Base-by-base conservation (phyloP, 1,139 yeast species). In the Arxiozyma slooffiae region DNA sequence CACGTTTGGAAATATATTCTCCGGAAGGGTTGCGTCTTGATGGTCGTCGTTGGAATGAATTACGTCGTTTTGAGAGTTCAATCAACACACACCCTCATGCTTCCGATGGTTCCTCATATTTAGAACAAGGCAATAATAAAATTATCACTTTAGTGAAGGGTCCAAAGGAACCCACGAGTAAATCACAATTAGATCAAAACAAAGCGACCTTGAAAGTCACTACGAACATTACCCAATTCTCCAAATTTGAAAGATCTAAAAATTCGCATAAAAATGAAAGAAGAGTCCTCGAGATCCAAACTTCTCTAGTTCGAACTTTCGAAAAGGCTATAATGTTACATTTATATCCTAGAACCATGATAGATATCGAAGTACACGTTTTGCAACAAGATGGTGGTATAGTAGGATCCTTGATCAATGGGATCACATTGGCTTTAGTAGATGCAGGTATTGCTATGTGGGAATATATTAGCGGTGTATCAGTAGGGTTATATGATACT, bases 391-490 rank as follows among this genome's bases (percentile, higher is more conserved):
- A 94, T 64, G 98, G 98, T 38, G 95, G 96, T 0, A 66, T 90
- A 47, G 70, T 92, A 57, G 80, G 96, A 0, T 77, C 86, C 1
- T 79, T 94, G 60, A 75, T 88, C 47, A 92, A 94, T 64, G 88
- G 97, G n/a, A 79, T 86, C 48, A 87, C 96, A 0, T 71, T 92
- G 58, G 97, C 96, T 0, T 73, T 92, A 48, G 81, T 92, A 45
- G 97, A 94, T 69, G 97, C 97, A 1, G 98, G 98, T 45, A 82
- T 92, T 44, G 86, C 97, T 18, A 84, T 92, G 87, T 85, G 85
- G 62, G 97, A 92, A 65, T 90, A 87, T 63, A 85, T 92, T 16
- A 78, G 89, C 48, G 82, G 95, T 3, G 77, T 88, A 38, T 77
- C 84, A 38, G 86, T 90, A 7, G 97, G 97, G 0, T 69, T 87